Conservation (phyloP, 306 rosid genomes). For the Echinosophora koreensis region DNA sequence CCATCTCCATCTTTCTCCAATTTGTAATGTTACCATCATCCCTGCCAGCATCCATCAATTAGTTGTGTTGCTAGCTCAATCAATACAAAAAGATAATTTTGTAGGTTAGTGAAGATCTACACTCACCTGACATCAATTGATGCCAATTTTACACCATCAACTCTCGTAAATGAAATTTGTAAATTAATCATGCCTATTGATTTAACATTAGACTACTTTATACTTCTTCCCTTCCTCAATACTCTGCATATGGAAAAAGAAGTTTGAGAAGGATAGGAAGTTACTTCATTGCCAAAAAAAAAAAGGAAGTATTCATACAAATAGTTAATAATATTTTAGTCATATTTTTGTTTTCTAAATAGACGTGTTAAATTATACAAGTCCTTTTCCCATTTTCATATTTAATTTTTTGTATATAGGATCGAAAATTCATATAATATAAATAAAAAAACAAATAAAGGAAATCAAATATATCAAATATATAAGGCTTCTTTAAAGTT, state of each 20-base stretch:
- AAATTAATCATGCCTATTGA: slow-evolving; percentile 59
- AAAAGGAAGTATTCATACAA: no score
- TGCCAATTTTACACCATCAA: slow-evolving; percentile 55
- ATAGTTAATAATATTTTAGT: no score
- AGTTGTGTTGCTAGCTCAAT: not conserved
- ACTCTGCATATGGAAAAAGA: slow-evolving; percentile 50
- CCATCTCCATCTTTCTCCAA: not conserved
- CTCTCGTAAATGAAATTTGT: slow-evolving; percentile 56
- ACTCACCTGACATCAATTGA: slow-evolving; percentile 57
- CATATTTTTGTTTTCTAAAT: no score
- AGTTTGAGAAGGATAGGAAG: not conserved
- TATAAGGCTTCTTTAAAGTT: no score
- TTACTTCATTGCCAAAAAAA: no score
- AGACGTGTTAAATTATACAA: no score
- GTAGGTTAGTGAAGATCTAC: not conserved
- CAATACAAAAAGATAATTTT: no score
- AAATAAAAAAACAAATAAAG: no score
- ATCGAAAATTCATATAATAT: no score
- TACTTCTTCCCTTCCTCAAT: slow-evolving; percentile 71
- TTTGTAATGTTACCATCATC: not conserved
- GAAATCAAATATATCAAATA: not conserved
- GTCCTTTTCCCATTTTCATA: no score
- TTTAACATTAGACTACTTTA: slow-evolving; percentile 58
- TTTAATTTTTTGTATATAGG: no score
- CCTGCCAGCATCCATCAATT: not conserved